phyloP scores from a whole-genome alignment of 2,329 filamentous ascomycete species.

The Ascocoryne sarcoides region DNA sequence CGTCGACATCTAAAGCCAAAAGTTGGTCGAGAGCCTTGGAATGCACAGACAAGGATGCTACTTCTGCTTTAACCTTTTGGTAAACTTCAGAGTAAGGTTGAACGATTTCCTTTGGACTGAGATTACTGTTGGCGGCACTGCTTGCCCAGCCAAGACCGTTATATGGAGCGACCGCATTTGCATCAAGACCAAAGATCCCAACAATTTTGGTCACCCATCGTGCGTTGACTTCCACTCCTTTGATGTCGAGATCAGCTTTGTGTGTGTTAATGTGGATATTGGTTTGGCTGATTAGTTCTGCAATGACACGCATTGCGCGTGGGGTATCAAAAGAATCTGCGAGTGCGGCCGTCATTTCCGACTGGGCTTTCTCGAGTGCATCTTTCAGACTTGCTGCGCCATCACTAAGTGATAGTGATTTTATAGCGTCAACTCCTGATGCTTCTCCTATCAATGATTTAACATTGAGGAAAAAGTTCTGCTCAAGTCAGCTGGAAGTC shows the following conservation, averaged over 20 bases:
- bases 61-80: slow-evolving; percentile 37
- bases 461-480: slow-evolving; percentile 51
- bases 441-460: slow-evolving; percentile 45
- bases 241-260: slow-evolving; percentile 37
- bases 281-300: slow-evolving; percentile 67
- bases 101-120: slow-evolving; percentile 37
- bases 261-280: slow-evolving; percentile 51
- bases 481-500: slow-evolving; percentile 6
- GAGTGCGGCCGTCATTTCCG: slow-evolving; percentile 50
- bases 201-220: slow-evolving; percentile 78
- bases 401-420: slow-evolving; percentile 31
- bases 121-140: slow-evolving; percentile 28
- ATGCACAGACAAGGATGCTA: slow-evolving; percentile 38
- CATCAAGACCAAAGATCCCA: slow-evolving; percentile 74
- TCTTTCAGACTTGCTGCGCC: slow-evolving; percentile 35
- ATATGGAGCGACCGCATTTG: slow-evolving; percentile 45
- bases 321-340: slow-evolving; percentile 85
- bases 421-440: slow-evolving; percentile 13
- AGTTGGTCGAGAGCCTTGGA: slow-evolving; percentile 37
- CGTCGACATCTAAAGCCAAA: slow-evolving; percentile 35
- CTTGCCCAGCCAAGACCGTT: slow-evolving; percentile 49
- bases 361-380: slow-evolving; percentile 41
- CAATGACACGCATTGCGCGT: slow-evolving; percentile 67
- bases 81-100: slow-evolving; percentile 40
- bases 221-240: slow-evolving; percentile 48